Percentiles rank a stretch among this genome's conserved stretches.
Conservation (phyloP, 352 stramenopile species). For the Globisporangium abappressorium region DNA sequence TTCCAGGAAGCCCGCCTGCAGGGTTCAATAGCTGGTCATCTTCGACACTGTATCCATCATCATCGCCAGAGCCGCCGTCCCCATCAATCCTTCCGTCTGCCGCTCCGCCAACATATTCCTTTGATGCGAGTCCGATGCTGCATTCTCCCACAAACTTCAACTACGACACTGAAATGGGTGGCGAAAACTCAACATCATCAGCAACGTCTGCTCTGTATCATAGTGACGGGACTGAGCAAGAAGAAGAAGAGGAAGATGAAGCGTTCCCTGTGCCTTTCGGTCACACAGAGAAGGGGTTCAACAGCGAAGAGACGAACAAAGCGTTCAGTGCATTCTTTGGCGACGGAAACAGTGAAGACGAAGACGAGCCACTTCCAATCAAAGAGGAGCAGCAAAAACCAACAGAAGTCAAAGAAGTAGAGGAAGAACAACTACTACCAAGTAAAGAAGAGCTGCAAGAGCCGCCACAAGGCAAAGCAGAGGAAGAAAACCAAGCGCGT, state of each 20-base stretch:
- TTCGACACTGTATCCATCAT: constrained; percentile 24
- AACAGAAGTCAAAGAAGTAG: not conserved
- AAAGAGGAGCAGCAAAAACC: constrained; percentile 15
- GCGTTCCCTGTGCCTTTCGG: constrained; percentile 60
- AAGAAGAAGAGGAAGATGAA: constrained; percentile 68
- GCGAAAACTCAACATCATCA: constrained; percentile 11
- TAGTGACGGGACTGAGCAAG: constrained; percentile 29
- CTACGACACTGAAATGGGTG: constrained; percentile 12
- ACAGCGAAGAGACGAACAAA: constrained; percentile 57
- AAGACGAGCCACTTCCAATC: constrained; percentile 59
- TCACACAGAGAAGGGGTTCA: constrained; percentile 33
- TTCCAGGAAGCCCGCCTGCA: constrained; percentile 2
- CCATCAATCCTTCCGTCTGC: constrained; percentile 12
- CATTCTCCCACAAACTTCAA: constrained; percentile 8
- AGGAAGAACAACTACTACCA: constrained; percentile 34
- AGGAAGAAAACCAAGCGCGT: not conserved
- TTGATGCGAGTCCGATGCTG: not conserved
- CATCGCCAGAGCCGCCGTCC: constrained; percentile 26
- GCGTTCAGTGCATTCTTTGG: constrained; percentile 76
- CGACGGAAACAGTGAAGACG: constrained; percentile 50
- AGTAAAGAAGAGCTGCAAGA: constrained; percentile 18
- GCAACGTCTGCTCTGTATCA: not conserved
- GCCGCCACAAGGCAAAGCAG: not conserved
- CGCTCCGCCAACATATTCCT: not conserved
- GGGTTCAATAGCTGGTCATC: constrained; percentile 20